Conservation (phyloP, 1,284 basidiomycete genomes). For the Microbotryum violaceum region DNA sequence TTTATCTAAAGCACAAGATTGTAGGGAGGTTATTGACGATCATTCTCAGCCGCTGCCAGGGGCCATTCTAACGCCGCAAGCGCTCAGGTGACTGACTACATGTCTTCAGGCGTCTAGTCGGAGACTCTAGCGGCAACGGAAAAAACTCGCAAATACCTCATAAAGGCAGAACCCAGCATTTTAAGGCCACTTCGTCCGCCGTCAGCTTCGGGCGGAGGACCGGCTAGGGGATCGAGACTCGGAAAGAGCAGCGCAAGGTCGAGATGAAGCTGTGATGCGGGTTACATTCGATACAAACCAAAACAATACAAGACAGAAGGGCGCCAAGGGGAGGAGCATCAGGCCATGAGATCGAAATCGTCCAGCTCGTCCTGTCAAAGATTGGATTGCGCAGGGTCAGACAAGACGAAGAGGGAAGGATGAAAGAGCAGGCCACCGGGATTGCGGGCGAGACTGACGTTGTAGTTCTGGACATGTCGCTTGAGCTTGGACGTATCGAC, state of each 20-base stretch:
- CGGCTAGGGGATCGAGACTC: background rate
- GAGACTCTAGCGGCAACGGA: too few relatives aligned
- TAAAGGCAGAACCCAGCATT: too few relatives aligned
- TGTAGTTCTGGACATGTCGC: constrained; percentile 90
- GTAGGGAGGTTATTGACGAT: too few relatives aligned
- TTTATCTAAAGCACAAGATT: too few relatives aligned
- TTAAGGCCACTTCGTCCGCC: too few relatives aligned
- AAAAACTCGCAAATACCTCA: too few relatives aligned
- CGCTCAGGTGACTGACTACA: too few relatives aligned
- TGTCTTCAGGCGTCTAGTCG: too few relatives aligned
- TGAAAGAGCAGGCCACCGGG: background rate
- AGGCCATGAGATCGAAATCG: constrained; percentile 30
- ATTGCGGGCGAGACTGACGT: constrained; percentile 46
- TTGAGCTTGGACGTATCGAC: constrained; percentile 96
- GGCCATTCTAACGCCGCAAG: too few relatives aligned
- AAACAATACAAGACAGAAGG: background rate
- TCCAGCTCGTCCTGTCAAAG: constrained; percentile 28
- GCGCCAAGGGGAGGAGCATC: background rate
- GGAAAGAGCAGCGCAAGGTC: background rate
- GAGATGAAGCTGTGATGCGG: too few relatives aligned
- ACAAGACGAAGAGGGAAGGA: background rate
- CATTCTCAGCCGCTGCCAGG: too few relatives aligned
- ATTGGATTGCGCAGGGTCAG: background rate
- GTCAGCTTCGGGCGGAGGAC: background rate
- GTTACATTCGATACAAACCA: background rate